Base-by-base conservation (phyloP, 1,284 basidiomycete genomes). In the Ceratobasidium sp. region DNA sequence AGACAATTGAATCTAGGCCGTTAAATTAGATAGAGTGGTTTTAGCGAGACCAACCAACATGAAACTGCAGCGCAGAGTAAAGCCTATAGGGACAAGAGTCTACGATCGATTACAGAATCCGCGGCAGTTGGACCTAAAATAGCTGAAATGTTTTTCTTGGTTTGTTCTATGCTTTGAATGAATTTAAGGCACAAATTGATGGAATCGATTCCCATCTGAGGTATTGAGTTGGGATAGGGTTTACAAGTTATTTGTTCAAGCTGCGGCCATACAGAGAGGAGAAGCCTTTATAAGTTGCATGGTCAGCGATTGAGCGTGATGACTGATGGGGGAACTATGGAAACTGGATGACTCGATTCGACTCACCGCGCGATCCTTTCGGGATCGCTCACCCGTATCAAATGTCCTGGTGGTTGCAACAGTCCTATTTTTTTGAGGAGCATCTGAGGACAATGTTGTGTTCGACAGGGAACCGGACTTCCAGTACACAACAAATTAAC, bases 71-170 rank as follows among this genome's bases (percentile, higher is more conserved):
- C 4, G 50, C 6, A 18, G 23, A 53, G 23, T 28, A 53, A 28
- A 6, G 28, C 5, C 8, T 39, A 59, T 18, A 59, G 21, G 32
- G 34, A 26, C 18, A n/a, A 59, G 34, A 59, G 39, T 30, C 57
- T 30, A 23, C 12, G 32, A 36, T 39, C 34, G 23, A 59, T 28
- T n/a, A 59, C 14, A 10, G n/a, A 41, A 2, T 32, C 14, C 41
- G 26, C 57, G 26, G 12, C 18, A 8, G 18, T 30, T 39, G 36
- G 4, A 12, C 57, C 57, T 39, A 39, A 59, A 2, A 5, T 18
- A 5, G 34, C 57, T 23, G 57, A 59, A 41, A 59, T 59, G n/a
- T 43, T 39, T 59, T 41, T 39, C 57, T 41, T 59, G 32, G 57
- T 59, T 59, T 39, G 34, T 39, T 28, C 57, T 32, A 59, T n/a